Percentiles rank a stretch among this genome's conserved stretches.
These are phyloP conservation scores for Coelastrella sp. DNA, from an alignment of 139 green algal genomes.

Conservation along the genomic window DNA sequence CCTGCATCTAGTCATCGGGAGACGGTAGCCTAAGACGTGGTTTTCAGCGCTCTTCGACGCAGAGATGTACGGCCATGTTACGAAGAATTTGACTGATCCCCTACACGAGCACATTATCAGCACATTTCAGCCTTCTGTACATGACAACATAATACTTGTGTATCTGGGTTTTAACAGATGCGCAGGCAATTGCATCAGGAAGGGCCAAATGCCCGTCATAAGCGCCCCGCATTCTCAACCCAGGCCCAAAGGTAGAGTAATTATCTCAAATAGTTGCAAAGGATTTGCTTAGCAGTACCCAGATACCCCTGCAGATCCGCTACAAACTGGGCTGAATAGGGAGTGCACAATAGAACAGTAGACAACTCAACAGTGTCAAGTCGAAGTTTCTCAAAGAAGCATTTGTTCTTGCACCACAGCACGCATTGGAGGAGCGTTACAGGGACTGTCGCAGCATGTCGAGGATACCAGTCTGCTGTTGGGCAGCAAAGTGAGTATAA, in stretches of 20 bases:
- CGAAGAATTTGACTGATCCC: neutral
- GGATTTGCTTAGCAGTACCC: neutral
- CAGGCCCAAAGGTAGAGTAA: slow-evolving; percentile 49
- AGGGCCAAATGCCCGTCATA: neutral
- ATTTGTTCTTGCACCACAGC: neutral
- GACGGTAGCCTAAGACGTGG: too few species aligned
- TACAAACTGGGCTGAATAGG: neutral
- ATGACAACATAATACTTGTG: neutral
- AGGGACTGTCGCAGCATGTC: slow-evolving; percentile 24
- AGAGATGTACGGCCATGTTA: neutral
- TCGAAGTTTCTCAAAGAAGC: neutral
- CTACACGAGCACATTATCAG: neutral
- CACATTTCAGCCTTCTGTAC: neutral
- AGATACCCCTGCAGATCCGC: neutral
- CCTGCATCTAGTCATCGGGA: neutral
- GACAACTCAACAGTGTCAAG: neutral
- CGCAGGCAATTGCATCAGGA: neutral
- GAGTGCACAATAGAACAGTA: neutral
- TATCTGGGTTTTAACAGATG: neutral
- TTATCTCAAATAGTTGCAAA: neutral
- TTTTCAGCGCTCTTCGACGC: neutral
- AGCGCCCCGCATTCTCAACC: slow-evolving; percentile 15
- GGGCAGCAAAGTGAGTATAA: neutral
- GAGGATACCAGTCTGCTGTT: slow-evolving; percentile 1
- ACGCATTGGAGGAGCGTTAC: slow-evolving; percentile 20